phyloP scores from a whole-genome alignment of 305 asterid genomes.

The Solanum hybrid region DNA sequence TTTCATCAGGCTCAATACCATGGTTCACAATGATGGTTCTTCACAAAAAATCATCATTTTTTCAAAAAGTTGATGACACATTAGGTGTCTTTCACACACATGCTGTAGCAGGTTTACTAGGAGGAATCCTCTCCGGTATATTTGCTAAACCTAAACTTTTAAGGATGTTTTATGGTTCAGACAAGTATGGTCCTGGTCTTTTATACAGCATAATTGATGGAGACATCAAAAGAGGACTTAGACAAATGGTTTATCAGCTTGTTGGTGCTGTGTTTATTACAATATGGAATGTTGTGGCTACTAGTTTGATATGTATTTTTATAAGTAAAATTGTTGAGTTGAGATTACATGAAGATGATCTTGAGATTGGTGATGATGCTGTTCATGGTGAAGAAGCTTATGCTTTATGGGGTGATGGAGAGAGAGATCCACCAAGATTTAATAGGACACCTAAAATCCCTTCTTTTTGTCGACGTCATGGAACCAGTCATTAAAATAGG shows the following conservation, averaged over 20 bases:
- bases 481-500: neutral
- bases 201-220: conserved; percentile 19
- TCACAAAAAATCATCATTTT: conserved; percentile 25
- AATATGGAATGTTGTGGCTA: conserved; percentile 18
- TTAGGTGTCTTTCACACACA: conserved; percentile 36
- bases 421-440: conserved; percentile 27
- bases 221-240: conserved; percentile 6
- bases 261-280: conserved; percentile 22
- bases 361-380: conserved; percentile 30
- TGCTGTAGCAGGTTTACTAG: conserved; percentile 32
- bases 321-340: conserved; percentile 14
- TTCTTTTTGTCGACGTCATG: conserved; percentile 15
- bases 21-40: conserved; percentile 41
- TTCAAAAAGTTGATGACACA: conserved; percentile 32
- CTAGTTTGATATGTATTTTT: conserved; percentile 27
- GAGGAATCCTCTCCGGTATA: conserved; percentile 28
- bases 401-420: conserved; percentile 27
- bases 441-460: conserved; percentile 31
- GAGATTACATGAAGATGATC: conserved; percentile 24
- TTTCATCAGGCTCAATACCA: conserved; percentile 23
- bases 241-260: conserved; percentile 21
- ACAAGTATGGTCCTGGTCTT: conserved; percentile 16
- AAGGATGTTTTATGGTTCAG: neutral
- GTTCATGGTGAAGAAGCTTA: conserved; percentile 33
- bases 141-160: conserved; percentile 23